A percentile compares a stretch with the other conserved stretches of the same genome.
Evolutionary conservation across 768 basidiomycete species (phyloP).

Genomic region (Kwoniella pini): DNA sequence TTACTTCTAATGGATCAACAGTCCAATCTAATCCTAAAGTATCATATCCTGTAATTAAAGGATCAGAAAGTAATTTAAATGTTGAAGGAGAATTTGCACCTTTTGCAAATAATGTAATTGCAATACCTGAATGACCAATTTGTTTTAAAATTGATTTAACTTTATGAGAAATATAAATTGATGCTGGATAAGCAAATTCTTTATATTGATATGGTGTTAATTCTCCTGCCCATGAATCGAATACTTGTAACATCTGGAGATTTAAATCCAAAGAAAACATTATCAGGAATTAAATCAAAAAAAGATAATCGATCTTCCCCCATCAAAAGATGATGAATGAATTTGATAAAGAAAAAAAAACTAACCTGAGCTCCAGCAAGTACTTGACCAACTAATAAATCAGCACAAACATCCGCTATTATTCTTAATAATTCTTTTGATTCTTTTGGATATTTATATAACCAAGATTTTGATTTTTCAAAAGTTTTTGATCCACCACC

Average conservation of each 20-base stretch:
- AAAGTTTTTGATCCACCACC: constrained; percentile 89
- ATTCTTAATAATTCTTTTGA: constrained; percentile 72
- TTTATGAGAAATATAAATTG: constrained; percentile 68
- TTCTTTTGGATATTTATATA: constrained; percentile 84
- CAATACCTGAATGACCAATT: constrained; percentile 63
- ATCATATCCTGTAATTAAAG: constrained; percentile 68
- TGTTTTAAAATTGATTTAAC: constrained; percentile 65
- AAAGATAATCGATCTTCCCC: too few species aligned
- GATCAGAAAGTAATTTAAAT: constrained; percentile 63
- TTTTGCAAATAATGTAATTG: constrained; percentile 93
- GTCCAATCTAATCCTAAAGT: constrained; percentile 91
- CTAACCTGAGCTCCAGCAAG: constrained; percentile 92
- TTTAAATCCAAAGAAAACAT: background rate
- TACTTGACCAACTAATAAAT: constrained; percentile 88
- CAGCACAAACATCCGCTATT: constrained; percentile 86
- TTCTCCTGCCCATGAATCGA: constrained; percentile 95
- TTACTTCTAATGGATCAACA: constrained; percentile 72
- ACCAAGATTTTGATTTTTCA: constrained; percentile 89
- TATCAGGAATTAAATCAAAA: background rate
- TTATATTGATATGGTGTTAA: constrained; percentile 83
- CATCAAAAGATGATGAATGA: too few species aligned
- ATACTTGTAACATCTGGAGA: constrained; percentile 83
- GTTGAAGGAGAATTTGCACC: constrained; percentile 72
- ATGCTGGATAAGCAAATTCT: constrained; percentile 77
- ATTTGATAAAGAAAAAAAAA: constrained; percentile 1